Evolutionary conservation across 2,329 filamentous ascomycete species (phyloP), one percentile per base, ranked within the genome.

Genomic region (Cladorrhinum sp.): DNA sequence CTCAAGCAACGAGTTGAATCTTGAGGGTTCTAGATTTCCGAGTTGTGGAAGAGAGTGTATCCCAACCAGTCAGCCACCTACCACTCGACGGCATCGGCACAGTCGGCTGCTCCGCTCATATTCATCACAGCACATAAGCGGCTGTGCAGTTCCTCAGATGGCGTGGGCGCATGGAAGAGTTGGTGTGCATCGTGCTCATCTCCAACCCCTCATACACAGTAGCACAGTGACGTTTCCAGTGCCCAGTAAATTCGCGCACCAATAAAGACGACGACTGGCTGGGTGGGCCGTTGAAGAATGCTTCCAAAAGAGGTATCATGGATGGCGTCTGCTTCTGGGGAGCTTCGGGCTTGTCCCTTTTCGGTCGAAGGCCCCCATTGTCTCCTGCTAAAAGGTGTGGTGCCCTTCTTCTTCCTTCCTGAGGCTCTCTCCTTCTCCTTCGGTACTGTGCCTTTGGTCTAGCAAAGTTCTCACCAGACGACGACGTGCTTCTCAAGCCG

Each of bases 401-500:
- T 50, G 53, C 58, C 64, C 63, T 55, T n/a, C 57, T 24, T 53
- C 32, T 38, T 49, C 27, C 27, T 55, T 55, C 52, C 55, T 29
- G 45, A 57, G 22, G 36, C 2, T 48, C 45, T 58, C 56, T 52
- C 58, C 54, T 58, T 56, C 50, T 56, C 57, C 36, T 48, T 48
- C 48, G 55, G 55, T 41, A 50, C 58, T 41, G 8, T 45, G 24
- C 49, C 58, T 60, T 62, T 65, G 62, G 58, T 61, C 62, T 55
- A 61, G 32, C 60, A 62, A 62, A 66, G 61, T 69, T 65, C 69
- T 67, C 58, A 56, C 64, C 60, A 65, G 55, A 65, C 53, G 64
- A 67, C 68, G 70, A 65, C 67, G 61, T 64, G 66, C 62, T 65
- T 63, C 59, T 62, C 61, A 59, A 62, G 65, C 69, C 62, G 64